Conservation (phyloP, 2,329 filamentous ascomycete species). For the Ascochyta rabiei region DNA sequence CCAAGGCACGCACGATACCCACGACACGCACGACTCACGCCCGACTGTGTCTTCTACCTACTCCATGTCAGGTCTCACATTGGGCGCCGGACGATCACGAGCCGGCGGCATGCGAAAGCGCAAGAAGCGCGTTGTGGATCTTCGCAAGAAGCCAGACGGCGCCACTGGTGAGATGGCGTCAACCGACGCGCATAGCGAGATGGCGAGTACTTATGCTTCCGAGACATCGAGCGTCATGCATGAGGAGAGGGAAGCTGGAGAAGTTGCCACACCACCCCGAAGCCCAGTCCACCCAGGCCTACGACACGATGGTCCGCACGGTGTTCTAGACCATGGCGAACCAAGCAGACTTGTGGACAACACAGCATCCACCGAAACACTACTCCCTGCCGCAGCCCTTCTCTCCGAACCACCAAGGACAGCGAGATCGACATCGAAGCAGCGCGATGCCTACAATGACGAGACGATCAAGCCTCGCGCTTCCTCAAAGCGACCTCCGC, state of each 20-base stretch:
- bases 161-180: constrained; percentile 56
- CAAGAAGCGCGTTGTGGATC: constrained; percentile 82
- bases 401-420: constrained; percentile 32
- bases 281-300: constrained; percentile 32
- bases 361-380: constrained; percentile 21
- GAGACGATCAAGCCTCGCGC: constrained; percentile 18
- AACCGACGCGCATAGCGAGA: constrained; percentile 57
- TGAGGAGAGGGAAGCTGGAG: constrained; percentile 42
- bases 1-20: constrained; percentile 52
- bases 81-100: constrained; percentile 66
- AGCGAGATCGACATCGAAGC: constrained; percentile 31
- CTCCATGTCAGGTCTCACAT: constrained; percentile 66
- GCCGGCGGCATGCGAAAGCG: constrained; percentile 72
- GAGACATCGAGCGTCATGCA: constrained; percentile 56
- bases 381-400: constrained; percentile 38
- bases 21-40: constrained; percentile 61
- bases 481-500: constrained; percentile 34
- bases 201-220: constrained; percentile 62
- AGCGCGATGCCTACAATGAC: constrained; percentile 15
- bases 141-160: constrained; percentile 67
- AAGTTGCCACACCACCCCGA: constrained; percentile 42
- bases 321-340: constrained; percentile 32
- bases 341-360: constrained; percentile 32
- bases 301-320: constrained; percentile 33
- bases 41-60: constrained; percentile 67